Evolutionary conservation across 2,329 filamentous ascomycete species (phyloP), one percentile per base, ranked within the genome.

Genomic region (Tolypocladium pustulatum): DNA sequence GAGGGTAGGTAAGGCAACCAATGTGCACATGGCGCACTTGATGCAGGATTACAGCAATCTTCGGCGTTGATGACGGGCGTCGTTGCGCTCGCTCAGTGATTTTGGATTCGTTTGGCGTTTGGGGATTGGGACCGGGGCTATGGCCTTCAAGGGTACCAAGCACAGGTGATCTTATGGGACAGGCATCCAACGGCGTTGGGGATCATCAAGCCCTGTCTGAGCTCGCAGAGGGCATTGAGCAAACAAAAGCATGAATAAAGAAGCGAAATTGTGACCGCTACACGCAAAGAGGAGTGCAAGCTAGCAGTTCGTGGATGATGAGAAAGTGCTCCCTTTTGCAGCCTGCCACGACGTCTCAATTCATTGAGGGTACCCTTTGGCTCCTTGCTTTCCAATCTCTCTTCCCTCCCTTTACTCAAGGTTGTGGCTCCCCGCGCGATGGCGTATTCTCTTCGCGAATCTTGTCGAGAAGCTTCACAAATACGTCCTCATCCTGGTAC

Each of bases 11-110:
- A 94, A 92, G 80, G 86, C 88, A 59, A 95, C 90, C 32, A 96
- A 96, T 70, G 85, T 85, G 34, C 91, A 96, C 71, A 95, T 96
- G 91, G 80, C 81, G 65, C 85, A 87, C 63, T 81, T 96, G 60
- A 79, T 96, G 69, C 87, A 91, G 75, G 89, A 93, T 69, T 92
- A 78, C 68, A 81, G 77, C 62, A 72, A 76, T 57, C 68, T 77
- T 64, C 75, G 78, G 65, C 69, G 76, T 60, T 79, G 65, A 72
- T 22, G 20, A 3, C 8, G 27, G 3, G 27, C 46, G 46, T 32
- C 46, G 0, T 5, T 17, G 43, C 17, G 30, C 49, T 1, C 49
- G 4, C 30, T 6, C 8, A 20, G 25, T 52, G 17, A 7, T 7
- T 52, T 53, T 53, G 30, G 20, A 53, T 53, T 34, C 30, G 17